phyloP scores from a whole-genome alignment of 805 yeast genomes.

The Metschnikowia vanudenii region DNA sequence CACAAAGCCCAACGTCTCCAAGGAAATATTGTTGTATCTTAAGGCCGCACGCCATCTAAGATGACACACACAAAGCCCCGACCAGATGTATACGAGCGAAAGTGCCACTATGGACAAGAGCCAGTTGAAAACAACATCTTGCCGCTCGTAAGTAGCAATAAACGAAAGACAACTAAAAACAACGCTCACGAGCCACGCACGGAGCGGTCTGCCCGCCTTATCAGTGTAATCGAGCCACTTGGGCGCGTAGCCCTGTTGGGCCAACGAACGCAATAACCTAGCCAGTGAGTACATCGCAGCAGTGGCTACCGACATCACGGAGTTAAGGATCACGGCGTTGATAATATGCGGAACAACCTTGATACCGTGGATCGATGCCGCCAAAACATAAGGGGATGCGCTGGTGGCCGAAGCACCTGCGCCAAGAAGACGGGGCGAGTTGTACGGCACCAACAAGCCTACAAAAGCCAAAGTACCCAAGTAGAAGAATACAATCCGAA shows the following conservation, averaged over 20 bases:
- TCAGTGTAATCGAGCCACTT: slow-evolving; percentile 30
- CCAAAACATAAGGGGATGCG: slow-evolving; percentile 30
- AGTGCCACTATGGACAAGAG: slow-evolving; percentile 29
- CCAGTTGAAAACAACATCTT: slow-evolving; percentile 31
- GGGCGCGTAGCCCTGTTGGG: slow-evolving; percentile 30
- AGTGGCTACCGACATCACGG: slow-evolving; percentile 32
- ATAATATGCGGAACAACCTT: slow-evolving; percentile 31
- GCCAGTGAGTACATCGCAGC: slow-evolving; percentile 31
- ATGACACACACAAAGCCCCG: slow-evolving; percentile 27
- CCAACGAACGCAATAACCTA: slow-evolving; percentile 25
- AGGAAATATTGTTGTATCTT: slow-evolving; percentile 20
- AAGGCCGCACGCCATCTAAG: slow-evolving; percentile 30
- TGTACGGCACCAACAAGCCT: slow-evolving; percentile 40
- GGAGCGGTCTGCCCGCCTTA: slow-evolving; percentile 27
- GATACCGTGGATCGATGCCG: slow-evolving; percentile 29
- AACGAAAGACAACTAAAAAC: slow-evolving; percentile 24
- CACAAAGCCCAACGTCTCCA: slow-evolving; percentile 25
- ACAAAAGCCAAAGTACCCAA: slow-evolving; percentile 40
- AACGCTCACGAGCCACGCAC: slow-evolving; percentile 25
- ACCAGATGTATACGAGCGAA: slow-evolving; percentile 27
- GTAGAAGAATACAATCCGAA: slow-evolving; percentile 38
- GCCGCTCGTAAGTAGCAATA: slow-evolving; percentile 31
- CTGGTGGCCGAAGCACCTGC: slow-evolving; percentile 30
- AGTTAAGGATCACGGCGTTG: slow-evolving; percentile 32
- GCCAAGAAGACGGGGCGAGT: slow-evolving; percentile 35